Evolutionary conservation across 2,329 filamentous ascomycete species (phyloP), one percentile per base, ranked within the genome.

Genomic region (Ilyonectria destructans): DNA sequence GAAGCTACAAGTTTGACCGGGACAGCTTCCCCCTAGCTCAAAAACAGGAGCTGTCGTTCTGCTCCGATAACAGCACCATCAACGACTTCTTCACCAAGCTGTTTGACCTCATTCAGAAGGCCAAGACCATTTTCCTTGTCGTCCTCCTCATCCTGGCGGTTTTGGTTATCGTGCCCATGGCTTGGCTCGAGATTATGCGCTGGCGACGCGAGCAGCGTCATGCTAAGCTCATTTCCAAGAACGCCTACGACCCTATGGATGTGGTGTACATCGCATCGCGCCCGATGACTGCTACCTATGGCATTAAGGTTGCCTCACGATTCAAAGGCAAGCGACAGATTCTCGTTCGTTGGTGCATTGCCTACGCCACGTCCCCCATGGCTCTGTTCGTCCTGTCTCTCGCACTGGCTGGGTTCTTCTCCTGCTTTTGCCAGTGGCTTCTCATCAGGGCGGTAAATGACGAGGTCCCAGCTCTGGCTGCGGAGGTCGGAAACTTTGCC

Each of bases 341-440:
- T 52, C 86, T 97, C 48, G 87, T 91, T 10, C 90, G 95, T 69
- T 98, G 95, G 95, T 89, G 90, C 59, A 85, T 96, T 70, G 93
- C 95, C 9, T 98, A 98, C 78, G 91, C 91, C n/a, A 97, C 95
- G 0, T 95, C 95, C 0, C 83, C 92, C 0, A 90, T 94, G 0
- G 95, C 95, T 19, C 85, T 98, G n/a, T 95, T 98, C 75, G 89
- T 98, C 6, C 87, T 98, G 7, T 91, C 92, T 6, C 89, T 98
- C 46, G 95, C 92, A 10, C 77, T 97, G 10, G 94, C 95, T 2
- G 95, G 95, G 3, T 88, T 97, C 52, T 89, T 97, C 75, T 90
- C 93, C 26, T 97, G 94, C 79, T 84, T 95, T 40, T 96, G 93
- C 79, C 95, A 97, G 83, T 92, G 88, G 72, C 86, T 96, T 62